Evolutionary conservation across 2,329 filamentous ascomycete genomes (phyloP).

Genomic region (Claviceps sp.): DNA sequence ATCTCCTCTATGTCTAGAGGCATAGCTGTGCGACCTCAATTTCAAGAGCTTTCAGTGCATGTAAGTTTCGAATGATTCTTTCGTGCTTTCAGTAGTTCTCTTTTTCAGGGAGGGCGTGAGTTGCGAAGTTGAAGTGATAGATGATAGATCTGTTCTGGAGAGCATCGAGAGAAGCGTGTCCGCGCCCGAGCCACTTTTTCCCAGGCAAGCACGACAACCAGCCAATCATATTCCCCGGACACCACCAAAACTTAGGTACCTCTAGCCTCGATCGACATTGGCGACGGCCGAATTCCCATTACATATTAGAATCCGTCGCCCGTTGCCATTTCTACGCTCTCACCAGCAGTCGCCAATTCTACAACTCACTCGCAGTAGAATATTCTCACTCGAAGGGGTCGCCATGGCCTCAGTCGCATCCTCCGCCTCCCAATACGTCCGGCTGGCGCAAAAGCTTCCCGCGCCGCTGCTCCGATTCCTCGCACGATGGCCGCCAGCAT

Average conservation of each 20-base stretch:
- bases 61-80: too few relatives aligned
- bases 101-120: not conserved
- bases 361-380: not conserved
- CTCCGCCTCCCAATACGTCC: conserved; percentile 28
- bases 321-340: not conserved
- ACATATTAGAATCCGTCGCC: not conserved
- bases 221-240: conserved; percentile 5
- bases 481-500: conserved; percentile 68
- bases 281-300: not conserved
- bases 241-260: not conserved
- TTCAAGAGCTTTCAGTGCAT: not conserved
- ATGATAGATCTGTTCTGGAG: not conserved
- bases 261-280: conserved; percentile 7
- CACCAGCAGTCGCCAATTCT: not conserved
- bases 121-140: not conserved
- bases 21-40: conserved; percentile 13
- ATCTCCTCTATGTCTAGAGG: conserved; percentile 73
- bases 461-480: conserved; percentile 74
- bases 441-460: conserved; percentile 61
- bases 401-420: conserved; percentile 25
- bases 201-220: not conserved
- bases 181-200: not conserved
- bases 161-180: not conserved
- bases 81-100: not conserved
- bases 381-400: not conserved